Evolutionary conservation across 1,139 yeast genomes (phyloP), one percentile per base, ranked within the genome.

Genomic region (Arxiozyma telluris): DNA sequence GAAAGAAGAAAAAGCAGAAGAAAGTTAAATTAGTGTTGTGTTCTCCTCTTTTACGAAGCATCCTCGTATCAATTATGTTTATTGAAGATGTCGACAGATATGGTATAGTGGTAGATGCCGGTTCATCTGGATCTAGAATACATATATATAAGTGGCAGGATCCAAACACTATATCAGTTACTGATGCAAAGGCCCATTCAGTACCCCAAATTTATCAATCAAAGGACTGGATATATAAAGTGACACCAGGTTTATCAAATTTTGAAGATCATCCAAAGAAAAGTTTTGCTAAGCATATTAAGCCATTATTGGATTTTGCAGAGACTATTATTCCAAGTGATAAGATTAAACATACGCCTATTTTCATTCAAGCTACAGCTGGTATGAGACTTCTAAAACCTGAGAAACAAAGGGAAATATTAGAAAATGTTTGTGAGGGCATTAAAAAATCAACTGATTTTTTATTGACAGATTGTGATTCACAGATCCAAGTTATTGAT

Each of bases 81-180:
- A 50, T 50, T 39, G 47, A 47, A 17, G 51, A 49, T 23, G 41
- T 43, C 11, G 58, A 65, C 39, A 63, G 69, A 43, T 86, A 83
- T 69, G 93, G 93, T 50, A 81, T 87, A 25, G 91, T 85, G 20
- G 76, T 87, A 1, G 95, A 87, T 68, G 83, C 93, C 0, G 95
- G 95, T 0, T 84, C 93, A 0, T 84, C 91, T 0, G 95, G 95
- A 1, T 84, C 91, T 1, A 71, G 95, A 54, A 73, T 84, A 17
- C 87, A 84, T 66, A 77, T 87, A 15, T 87, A 83, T 65, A 75
- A 74, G 58, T 86, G 91, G 91, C 75, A 76, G 21, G 80, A 81
- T 61, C 78, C 81, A 7, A 63, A 30, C 22, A 27, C 50, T 15
- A 62, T 27, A 58, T 65, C 17, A n/a, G 55, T 57, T 23, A 72